Conservation (phyloP, 2,329 filamentous ascomycete species). For the Aspergillus eucalypticola region DNA sequence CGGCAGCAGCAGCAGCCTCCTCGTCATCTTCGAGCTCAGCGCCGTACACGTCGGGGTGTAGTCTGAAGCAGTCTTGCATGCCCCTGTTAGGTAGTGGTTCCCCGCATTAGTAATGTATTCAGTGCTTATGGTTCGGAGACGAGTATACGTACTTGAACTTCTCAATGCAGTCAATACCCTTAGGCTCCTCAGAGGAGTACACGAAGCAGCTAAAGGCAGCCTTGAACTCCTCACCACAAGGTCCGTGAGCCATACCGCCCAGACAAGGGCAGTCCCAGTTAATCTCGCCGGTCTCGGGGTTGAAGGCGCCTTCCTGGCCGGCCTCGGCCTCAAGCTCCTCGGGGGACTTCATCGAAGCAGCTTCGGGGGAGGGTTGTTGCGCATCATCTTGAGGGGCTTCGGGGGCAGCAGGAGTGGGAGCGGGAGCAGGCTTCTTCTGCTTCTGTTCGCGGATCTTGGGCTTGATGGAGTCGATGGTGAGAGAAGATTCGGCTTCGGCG, state of each 20-base stretch:
- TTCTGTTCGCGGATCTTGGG: conserved; percentile 51
- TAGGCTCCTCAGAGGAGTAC: conserved; percentile 90
- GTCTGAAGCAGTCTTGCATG: conserved; percentile 97
- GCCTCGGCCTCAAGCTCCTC: conserved; percentile 76
- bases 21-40: conserved; percentile 80
- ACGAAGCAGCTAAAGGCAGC: conserved; percentile 98
- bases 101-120: conserved; percentile 11
- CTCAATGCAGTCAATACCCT: conserved; percentile 96
- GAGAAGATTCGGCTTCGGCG: conserved; percentile 52
- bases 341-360: conserved; percentile 40
- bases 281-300: conserved; percentile 98
- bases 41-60: conserved; percentile 90
- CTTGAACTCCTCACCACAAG: conserved; percentile 94
- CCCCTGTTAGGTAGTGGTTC: conserved; percentile 55
- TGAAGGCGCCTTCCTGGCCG: conserved; percentile 86
- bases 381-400: conserved; percentile 19
- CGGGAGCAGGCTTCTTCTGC: conserved; percentile 21
- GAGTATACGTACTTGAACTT: conserved; percentile 80
- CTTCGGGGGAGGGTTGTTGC: conserved; percentile 15
- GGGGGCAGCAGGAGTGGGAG: conserved; percentile 13
- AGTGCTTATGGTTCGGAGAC: neutral
- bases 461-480: conserved; percentile 67
- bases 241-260: conserved; percentile 94
- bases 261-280: conserved; percentile 99
- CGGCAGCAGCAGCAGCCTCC: conserved; percentile 35